These are phyloP conservation scores for Entomophthora muscae DNA, from an alignment of 371 early-diverging fungal genomes.

Conservation along the genomic window DNA sequence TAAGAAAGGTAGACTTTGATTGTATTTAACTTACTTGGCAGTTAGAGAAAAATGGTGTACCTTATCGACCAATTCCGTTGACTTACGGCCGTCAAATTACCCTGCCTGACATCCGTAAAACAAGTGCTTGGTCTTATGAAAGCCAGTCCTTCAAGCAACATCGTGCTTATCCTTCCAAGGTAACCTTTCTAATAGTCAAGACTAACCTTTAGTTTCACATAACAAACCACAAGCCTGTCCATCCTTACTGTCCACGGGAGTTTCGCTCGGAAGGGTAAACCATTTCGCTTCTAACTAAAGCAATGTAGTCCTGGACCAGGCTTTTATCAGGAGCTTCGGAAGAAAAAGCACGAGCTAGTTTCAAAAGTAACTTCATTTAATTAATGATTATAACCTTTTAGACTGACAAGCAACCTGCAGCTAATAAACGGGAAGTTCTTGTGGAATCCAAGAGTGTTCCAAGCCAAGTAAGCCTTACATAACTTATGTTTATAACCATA, in stretches of 20 bases:
- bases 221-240: neutral
- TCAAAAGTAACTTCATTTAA: neutral
- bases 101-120: neutral
- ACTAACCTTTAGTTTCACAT: neutral
- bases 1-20: neutral
- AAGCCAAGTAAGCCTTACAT: neutral
- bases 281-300: neutral
- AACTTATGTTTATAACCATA: neutral
- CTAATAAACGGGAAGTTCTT: neutral
- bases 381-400: neutral
- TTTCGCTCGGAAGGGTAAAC: neutral
- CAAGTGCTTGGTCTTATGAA: neutral
- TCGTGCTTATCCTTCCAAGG: neutral
- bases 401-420: neutral
- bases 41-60: neutral
- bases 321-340: neutral
- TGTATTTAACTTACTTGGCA: neutral
- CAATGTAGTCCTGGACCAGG: neutral
- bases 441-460: neutral
- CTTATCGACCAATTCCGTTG: neutral
- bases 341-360: neutral
- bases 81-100: neutral
- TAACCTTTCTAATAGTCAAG: neutral
- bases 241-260: neutral
- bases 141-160: neutral